Base-by-base conservation (phyloP, 2,329 filamentous ascomycete genomes). In the Leptographium galeiforme region DNA sequence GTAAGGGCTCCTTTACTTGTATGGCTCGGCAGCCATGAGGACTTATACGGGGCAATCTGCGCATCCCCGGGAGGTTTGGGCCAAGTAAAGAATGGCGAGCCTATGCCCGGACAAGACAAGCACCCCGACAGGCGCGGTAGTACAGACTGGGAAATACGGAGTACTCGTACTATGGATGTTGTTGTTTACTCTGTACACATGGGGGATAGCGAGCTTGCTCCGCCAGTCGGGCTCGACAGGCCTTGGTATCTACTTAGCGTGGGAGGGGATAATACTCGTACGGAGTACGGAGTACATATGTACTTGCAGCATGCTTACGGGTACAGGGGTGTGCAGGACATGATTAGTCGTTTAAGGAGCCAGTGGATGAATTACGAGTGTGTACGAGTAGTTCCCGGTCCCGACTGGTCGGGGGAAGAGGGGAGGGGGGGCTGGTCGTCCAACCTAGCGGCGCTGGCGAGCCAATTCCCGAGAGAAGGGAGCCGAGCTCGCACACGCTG, bases 391-490 rank as follows among this genome's bases (percentile, higher is more conserved):
- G 34, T 47, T 34, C 6, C 32, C 30, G 45, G 45, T 36, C 16
- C 45, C 45, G n/a, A 18, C 45, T 34, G 14, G n/a, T 33, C 53
- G 33, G 34, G 52, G 48, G 41, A 25, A n/a, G n/a, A n/a, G n/a
- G 32, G 44, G 25, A 30, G 44, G 25, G 25, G n/a, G 46, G 48
- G 18, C 36, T 50, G 38, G 48, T 32, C 40, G n/a, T 46, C 43
- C 16, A 51, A 30, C 46, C 36, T 49, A 34, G 48, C 39, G 30
- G 36, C 40, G 44, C 30, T 41, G 41, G 51, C 30, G 49, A 50
- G 50, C 50, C 34, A 49, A 43, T 51, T 55, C 55, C 55, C 57
- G 55, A 58, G 52, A 54, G 52, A 53, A 52, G 55, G 57, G 57
- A 58, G 55, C 57, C 57, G 57, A 58, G 50, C 50, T 53, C 51